Conservation (phyloP, 805 yeast species). For the Pichia cephalocereana region DNA sequence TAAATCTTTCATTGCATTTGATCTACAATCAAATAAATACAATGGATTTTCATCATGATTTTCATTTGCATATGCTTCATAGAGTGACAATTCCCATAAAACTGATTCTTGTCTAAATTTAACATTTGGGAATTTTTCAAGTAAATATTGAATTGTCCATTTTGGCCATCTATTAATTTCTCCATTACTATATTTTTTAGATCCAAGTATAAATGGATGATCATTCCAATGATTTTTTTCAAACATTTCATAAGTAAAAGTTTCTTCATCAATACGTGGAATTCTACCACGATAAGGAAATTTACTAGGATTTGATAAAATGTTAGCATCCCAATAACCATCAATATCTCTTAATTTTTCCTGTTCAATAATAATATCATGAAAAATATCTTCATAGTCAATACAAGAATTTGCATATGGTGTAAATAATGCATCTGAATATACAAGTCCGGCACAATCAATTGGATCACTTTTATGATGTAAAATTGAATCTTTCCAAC, state of each 20-base stretch:
- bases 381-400: constrained; percentile 43
- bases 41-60: constrained; percentile 80
- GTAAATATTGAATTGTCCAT: constrained; percentile 49
- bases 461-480: constrained; percentile 27
- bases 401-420: constrained; percentile 78
- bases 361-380: constrained; percentile 41
- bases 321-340: constrained; percentile 9
- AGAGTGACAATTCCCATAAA: constrained; percentile 61
- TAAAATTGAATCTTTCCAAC: constrained; percentile 66
- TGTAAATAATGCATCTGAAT: constrained; percentile 70
- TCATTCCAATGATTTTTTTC: constrained; percentile 29
- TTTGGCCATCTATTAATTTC: constrained; percentile 44
- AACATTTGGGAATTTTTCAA: constrained; percentile 45
- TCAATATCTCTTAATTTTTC: constrained; percentile 8
- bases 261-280: constrained; percentile 40
- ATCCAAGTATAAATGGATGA: constrained; percentile 45
- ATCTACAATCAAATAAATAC: constrained; percentile 75
- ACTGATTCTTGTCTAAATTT: constrained; percentile 79
- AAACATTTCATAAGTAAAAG: constrained; percentile 38
- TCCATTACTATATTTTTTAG: constrained; percentile 10
- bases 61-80: constrained; percentile 46
- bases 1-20: constrained; percentile 53
- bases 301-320: constrained; percentile 6
- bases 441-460: constrained; percentile 39
- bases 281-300: constrained; percentile 29